A percentile compares a stretch with the other conserved stretches of the same genome.
Evolutionary conservation across 2,329 filamentous ascomycete genomes (phyloP).

Genomic region (Calonectria pseudoreteaudii): DNA sequence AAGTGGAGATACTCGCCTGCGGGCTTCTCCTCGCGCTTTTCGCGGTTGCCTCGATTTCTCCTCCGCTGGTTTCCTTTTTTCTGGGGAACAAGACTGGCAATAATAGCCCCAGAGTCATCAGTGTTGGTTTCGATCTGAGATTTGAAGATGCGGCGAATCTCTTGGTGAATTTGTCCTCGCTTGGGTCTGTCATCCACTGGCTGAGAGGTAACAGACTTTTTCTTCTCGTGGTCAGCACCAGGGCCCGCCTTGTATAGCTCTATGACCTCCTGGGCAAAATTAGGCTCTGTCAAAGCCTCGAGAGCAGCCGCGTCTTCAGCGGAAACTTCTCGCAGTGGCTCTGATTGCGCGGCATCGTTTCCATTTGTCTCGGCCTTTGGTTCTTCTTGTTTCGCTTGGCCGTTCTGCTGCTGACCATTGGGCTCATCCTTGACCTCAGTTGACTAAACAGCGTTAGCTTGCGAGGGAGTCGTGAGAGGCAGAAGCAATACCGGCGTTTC

Average conservation of each 20-base stretch:
- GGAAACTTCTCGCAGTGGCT: slow-evolving; percentile 43
- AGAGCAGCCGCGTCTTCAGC: slow-evolving; percentile 52
- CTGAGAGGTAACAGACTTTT: slow-evolving; percentile 53
- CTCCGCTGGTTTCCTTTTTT: slow-evolving; percentile 44
- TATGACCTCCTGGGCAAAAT: slow-evolving; percentile 55
- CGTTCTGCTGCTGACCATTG: slow-evolving; percentile 20
- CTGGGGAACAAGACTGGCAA: slow-evolving; percentile 73
- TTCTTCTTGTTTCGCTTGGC: slow-evolving; percentile 23
- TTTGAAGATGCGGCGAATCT: slow-evolving; percentile 84
- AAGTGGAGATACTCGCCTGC: slow-evolving; percentile 87
- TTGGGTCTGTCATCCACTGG: slow-evolving; percentile 57
- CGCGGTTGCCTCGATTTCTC: slow-evolving; percentile 42
- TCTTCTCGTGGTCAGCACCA: slow-evolving; percentile 42
- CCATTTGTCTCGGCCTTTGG: slow-evolving; percentile 32
- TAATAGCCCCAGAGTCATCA: slow-evolving; percentile 65
- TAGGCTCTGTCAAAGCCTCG: slow-evolving; percentile 51
- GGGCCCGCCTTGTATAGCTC: slow-evolving; percentile 54
- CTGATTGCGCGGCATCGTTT: slow-evolving; percentile 32
- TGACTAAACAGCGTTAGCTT: slow-evolving; percentile 29
- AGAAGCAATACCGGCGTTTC: slow-evolving; percentile 28
- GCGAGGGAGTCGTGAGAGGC: neutral
- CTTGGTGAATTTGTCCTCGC: slow-evolving; percentile 64
- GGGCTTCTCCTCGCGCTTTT: slow-evolving; percentile 47
- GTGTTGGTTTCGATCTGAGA: slow-evolving; percentile 83
- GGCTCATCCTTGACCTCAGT: slow-evolving; percentile 29